phyloP scores from a whole-genome alignment of 768 basidiomycete genomes.

The Rhodotorula diobovata region DNA sequence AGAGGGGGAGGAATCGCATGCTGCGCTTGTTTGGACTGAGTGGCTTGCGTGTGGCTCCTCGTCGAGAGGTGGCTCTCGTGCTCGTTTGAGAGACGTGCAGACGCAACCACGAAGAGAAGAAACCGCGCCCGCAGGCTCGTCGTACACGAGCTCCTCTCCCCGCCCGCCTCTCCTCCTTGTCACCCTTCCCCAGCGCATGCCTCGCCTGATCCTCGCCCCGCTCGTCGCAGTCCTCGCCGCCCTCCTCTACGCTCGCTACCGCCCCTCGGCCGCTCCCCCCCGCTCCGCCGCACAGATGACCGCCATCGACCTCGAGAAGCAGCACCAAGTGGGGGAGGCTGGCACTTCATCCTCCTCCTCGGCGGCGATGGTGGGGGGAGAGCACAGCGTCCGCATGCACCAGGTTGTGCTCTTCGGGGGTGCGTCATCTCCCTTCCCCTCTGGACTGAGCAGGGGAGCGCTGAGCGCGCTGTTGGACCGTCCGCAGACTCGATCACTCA shows the following conservation, averaged over 20 bases:
- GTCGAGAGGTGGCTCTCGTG: too few relatives aligned
- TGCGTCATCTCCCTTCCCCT: background rate
- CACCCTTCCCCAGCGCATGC: background rate
- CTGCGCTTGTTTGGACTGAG: too few relatives aligned
- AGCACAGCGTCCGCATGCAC: conserved; percentile 14
- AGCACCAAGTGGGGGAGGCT: background rate
- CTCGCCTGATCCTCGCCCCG: background rate
- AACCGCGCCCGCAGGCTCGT: too few relatives aligned
- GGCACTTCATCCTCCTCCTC: background rate
- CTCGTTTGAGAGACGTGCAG: too few relatives aligned
- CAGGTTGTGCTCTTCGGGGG: conserved; percentile 34
- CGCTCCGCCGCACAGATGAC: background rate
- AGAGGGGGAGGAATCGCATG: too few relatives aligned
- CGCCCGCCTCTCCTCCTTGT: background rate
- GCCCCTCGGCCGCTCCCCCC: background rate
- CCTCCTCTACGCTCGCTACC: conserved; percentile 14
- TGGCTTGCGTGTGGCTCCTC: too few relatives aligned
- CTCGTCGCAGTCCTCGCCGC: conserved; percentile 4
- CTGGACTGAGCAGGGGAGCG: background rate
- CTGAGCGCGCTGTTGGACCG: background rate
- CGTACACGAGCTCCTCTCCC: background rate
- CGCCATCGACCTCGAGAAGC: background rate
- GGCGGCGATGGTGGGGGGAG: background rate
- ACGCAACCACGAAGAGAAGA: too few relatives aligned
- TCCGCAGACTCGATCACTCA: conserved; percentile 39